These are phyloP conservation scores for Pseudogymnoascus sp. DNA, from an alignment of 2,329 filamentous ascomycete species.

Conservation along the genomic window DNA sequence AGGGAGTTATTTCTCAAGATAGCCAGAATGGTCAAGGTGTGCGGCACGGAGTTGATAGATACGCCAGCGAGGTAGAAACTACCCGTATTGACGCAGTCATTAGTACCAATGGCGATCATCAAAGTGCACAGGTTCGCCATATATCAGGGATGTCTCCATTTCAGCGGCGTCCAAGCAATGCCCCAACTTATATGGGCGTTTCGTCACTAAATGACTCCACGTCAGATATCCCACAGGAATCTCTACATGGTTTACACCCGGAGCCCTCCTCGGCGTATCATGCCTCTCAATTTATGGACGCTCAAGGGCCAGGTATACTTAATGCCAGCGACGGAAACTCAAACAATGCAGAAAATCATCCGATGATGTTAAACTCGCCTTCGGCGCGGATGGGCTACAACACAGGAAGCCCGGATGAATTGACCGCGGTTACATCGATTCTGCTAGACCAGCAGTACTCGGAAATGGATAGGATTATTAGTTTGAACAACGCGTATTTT, in stretches of 20 bases:
- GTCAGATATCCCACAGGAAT: background rate
- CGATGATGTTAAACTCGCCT: constrained; percentile 12
- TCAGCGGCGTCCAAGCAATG: background rate
- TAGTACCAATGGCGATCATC: background rate
- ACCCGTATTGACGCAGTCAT: background rate
- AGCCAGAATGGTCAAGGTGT: background rate
- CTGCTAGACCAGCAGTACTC: constrained; percentile 23
- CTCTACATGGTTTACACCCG: background rate
- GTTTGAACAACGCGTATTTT: constrained; percentile 15
- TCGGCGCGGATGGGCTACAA: constrained; percentile 7
- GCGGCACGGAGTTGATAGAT: background rate
- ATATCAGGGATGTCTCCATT: background rate
- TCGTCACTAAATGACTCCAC: background rate
- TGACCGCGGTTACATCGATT: constrained; percentile 19
- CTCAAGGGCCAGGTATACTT: background rate
- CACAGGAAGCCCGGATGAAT: constrained; percentile 16
- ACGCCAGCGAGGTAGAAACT: background rate
- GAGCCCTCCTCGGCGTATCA: background rate
- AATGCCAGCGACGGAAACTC: background rate
- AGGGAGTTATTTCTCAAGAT: background rate
- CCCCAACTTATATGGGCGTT: background rate
- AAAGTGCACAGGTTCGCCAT: background rate
- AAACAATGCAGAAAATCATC: constrained; percentile 5
- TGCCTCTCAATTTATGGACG: background rate
- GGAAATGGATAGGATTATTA: constrained; percentile 25